Evolutionary conservation across 768 basidiomycete species (phyloP), one percentile per base, ranked within the genome.

Genomic region (Filobasidium floriforme): DNA sequence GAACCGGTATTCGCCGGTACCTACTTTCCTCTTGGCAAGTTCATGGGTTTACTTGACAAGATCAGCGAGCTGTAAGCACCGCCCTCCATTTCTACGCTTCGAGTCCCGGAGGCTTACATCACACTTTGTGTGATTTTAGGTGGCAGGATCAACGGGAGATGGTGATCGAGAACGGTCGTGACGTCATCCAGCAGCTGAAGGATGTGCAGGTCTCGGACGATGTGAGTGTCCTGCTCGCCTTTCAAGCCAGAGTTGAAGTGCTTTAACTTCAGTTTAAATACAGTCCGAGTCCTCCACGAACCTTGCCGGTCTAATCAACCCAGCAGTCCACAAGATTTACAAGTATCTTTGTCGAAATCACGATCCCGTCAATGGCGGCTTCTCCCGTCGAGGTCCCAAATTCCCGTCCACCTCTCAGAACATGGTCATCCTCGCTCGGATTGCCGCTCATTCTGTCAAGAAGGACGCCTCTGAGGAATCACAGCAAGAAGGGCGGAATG

Each of bases 291-390:
- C 67, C 9, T 52, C 72, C 14, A 41, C 67, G 4, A 64, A 71
- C 1, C 62, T 75, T 11, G 55, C 66, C 59, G 32, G 67, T 14
- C 67, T 77, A 55, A 41, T 73, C 24, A 60, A 59, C 1, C 68
- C 69, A 1, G 49, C 62, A 1, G 22, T 65, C 15, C 63, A 61
- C 24, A 72, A 72, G 49, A 64, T 76, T 49, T 75, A 65, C 62
- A 55, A 62, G 46, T 72, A 74, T 49, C 72, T 76, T 4, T 7
- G 61, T 0, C 59, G 65, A 52, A 71, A 61, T 28, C 77, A 77
- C 71, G 80, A 81, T 69, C 44, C 69, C 0, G 59, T 44, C 14
- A 69, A 80, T 62, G 81, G 80, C 1, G 81, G 81, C 1, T 82
- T 82, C 68, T 74, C 77, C 4, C 49, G 40, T 5, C 68, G 68